phyloP scores from a whole-genome alignment of 1,284 basidiomycete genomes.

The Sanghuangporus baumii region DNA sequence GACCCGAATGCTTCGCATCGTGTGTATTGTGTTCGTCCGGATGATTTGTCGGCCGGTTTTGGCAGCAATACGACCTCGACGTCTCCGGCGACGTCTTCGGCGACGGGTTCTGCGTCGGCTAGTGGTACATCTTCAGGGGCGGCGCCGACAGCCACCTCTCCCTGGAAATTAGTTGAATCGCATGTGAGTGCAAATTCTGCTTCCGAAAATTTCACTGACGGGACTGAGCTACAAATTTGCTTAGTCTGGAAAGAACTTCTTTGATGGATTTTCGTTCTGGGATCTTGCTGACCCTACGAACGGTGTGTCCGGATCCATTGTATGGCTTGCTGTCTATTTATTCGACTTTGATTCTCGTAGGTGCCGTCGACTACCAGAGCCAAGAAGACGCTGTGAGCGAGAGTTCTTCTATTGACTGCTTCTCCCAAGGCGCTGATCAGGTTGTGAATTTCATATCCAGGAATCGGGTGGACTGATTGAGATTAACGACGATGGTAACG shows the following conservation, averaged over 20 bases:
- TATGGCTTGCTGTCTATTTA: not conserved
- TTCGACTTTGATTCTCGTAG: conserved; percentile 2
- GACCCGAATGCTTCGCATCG: conserved; percentile 4
- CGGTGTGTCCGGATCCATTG: conserved; percentile 37
- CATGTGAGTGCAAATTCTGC: conserved; percentile 5
- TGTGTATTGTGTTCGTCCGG: conserved; percentile 16
- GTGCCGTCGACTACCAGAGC: conserved; percentile 42
- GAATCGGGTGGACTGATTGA: conserved; percentile 44
- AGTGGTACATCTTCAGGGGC: conserved; percentile 8
- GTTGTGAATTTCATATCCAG: conserved; percentile 27
- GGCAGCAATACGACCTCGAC: conserved; percentile 7
- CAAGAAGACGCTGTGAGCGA: conserved; percentile 43
- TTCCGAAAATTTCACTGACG: not conserved
- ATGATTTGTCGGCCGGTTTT: conserved; percentile 1
- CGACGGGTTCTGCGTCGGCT: conserved; percentile 6
- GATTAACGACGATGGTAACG: conserved; percentile 65
- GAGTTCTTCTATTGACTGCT: conserved; percentile 25
- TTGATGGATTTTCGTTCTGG: conserved; percentile 78
- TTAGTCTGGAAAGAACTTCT: conserved; percentile 66
- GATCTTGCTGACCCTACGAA: conserved; percentile 71
- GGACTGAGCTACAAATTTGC: conserved; percentile 2
- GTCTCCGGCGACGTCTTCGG: conserved; percentile 18
- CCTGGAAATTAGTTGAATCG: conserved; percentile 14
- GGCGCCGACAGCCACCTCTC: conserved; percentile 14
- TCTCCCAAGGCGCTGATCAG: conserved; percentile 5